Evolutionary conservation across 2,329 filamentous ascomycete species (phyloP), one percentile per base, ranked within the genome.

Genomic region (Talaromyces marneffei): DNA sequence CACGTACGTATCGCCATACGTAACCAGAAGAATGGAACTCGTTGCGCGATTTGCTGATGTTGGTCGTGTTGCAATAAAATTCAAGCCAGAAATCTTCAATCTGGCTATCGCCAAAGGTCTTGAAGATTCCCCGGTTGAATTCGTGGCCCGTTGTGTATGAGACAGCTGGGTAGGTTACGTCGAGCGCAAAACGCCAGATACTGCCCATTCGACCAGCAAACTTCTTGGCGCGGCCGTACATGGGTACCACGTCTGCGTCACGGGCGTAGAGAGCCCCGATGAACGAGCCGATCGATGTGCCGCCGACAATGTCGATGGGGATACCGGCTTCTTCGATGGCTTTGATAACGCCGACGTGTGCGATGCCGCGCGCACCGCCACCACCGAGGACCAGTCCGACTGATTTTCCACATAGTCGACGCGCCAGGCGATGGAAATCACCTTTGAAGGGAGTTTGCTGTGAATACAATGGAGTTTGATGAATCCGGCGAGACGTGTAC

Each of bases 51-150:
- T 96, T 95, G 78, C 90, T 95, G 77, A 99, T 97, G 75, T 97
- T 99, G 39, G 95, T 99, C 0, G 94, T 97, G 77, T 99, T 99
- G 83, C 95, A 99, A 78, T 99, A 99, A 74, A 91, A 99, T 67
- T 96, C 92, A 10, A 99, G 84, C 94, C 94, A 99, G 71, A 97
- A 99, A 74, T 99, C 94, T 76, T 99, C 94, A 62, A 99, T 97
- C 72, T 97, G 94, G 9, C 91, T 90, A 70, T 97, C 91, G 14
- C 92, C 94, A 73, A 99, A 97, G 0, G 93, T 92, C 76, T 99
- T 99, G 85, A 97, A 99, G 66, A 99, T 97, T 42, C 94, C 94
- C 6, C 94, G 90, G 69, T 99, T 99, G 83, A 99, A 99, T 70
- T 99, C 94, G 72, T 99, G 94, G 0, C 94, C 94, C 0, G 94